Evolutionary conservation across 202 grass and related monocot species (phyloP), one percentile per base, ranked within the genome.

Genomic region (Dendrocalamus latiflorus): DNA sequence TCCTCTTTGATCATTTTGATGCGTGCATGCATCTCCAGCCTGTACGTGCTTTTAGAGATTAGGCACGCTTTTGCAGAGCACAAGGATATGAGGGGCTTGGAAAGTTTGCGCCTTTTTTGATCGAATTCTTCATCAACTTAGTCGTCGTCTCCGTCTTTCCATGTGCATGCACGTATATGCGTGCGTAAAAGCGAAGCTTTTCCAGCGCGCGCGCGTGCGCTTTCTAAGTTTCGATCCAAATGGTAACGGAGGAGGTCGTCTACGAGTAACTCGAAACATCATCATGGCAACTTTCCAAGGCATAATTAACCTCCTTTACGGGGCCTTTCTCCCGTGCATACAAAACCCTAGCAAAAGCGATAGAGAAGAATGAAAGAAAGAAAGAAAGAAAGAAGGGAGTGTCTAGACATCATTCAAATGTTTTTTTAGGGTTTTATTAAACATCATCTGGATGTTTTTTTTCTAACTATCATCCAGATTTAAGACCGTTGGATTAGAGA

Each of bases 91-190:
- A 71, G 73, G 28, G 48, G 24, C 15, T 73, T 37, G 50, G 58
- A 90, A 90, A 90, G 79, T 55, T 75, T 75, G 45, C 24, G 13
- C 68, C 79, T 86, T 79, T 83, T 77, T 63, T 55, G 55, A 70
- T 61, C 63, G 18, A 75, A 64, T 38, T 80, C 66, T 59, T 54
- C 4, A 42, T 43, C 66, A 75, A 30, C 18, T 70, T 88, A 73
- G 38, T 84, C 59, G 74, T 88, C 60, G 37, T 87, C 84, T 75
- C 72, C 87, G 64, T 83, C 84, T 90, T 90, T 92, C 80, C 83
- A 89, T 84, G 83, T 79, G 72, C 68, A 58, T 77, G 88, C 78
- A 72, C 71, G 64, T 4, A 50, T 63, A 61, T 71, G 58, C 77
- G 65, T 30, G 82, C 59, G 70, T 20, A 44, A 80, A 75, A 86